Evolutionary conservation across 2,329 filamentous ascomycete genomes (phyloP), one percentile per base, ranked within the genome.

Genomic region (Aspergillus pseudoglaucus): DNA sequence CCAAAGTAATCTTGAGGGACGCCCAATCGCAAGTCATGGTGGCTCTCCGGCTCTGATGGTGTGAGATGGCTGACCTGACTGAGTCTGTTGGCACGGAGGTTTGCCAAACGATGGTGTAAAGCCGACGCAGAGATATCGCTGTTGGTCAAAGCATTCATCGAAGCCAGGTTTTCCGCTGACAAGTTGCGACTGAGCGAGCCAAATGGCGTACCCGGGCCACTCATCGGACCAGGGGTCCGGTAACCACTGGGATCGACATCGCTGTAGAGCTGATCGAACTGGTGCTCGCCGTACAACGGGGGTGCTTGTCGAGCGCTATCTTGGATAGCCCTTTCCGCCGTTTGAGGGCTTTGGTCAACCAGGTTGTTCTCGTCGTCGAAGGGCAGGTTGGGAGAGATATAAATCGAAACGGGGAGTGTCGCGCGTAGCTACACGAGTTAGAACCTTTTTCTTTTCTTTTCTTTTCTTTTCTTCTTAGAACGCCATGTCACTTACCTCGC

Each of bases 381-480:
- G 0, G 89, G 86, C 59, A 95, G 83, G 62, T 93, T 93, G 0
- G 93, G 91, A 4, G 93, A 98, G 56, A 97, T 96, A 70, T 95
- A 96, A 35, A 98, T 84, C 47, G 89, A 89, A 14, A 97, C 81
- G 1, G 93, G 90, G 27, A 97, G 81, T 38, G 90, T 93, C 42
- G 91, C 91, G 45, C 91, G 85, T 45, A 96, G 81, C 83, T 87
- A 42, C 6, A 52, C 43, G 14, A n/a, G 46, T 20, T 6, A 37
- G 18, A 38, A n/a, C 33, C 25, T 14, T 47, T 40, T 23, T 9
- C 4, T 3, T 7, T 17, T n/a, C n/a, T n/a, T n/a, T n/a, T n/a
- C n/a, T n/a, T n/a, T n/a, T n/a, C n/a, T n/a, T n/a, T n/a, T n/a
- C n/a, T 7, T 35, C 6, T n/a, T 15, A 6, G 33, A 35, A n/a